These are phyloP conservation scores for Dryas alaskensis DNA, from an alignment of 306 rosid species.

Conservation along the genomic window DNA sequence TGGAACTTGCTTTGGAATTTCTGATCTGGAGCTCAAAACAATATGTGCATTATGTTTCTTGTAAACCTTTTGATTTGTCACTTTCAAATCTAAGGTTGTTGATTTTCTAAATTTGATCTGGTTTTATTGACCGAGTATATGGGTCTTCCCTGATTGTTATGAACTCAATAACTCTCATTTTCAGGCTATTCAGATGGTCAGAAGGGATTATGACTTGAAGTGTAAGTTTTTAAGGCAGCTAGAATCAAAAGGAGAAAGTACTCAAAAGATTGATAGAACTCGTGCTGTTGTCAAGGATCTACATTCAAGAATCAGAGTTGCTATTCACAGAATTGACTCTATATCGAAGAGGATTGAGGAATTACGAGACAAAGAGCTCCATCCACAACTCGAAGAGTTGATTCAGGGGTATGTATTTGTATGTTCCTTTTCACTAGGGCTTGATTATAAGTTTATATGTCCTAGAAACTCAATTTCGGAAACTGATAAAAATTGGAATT, in stretches of 20 bases:
- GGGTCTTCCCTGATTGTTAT: constrained; percentile 6
- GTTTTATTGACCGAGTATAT: not conserved
- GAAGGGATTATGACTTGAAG: constrained; percentile 76
- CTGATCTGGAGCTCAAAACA: not conserved
- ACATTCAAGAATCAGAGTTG: constrained; percentile 84
- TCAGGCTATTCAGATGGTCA: constrained; percentile 83
- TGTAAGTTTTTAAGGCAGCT: constrained; percentile 71
- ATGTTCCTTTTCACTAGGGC: constrained; percentile 12
- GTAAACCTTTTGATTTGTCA: not conserved
- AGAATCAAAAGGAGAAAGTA: constrained; percentile 67
- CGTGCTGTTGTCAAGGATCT: constrained; percentile 88
- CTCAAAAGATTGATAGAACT: constrained; percentile 62
- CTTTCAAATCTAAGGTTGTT: not conserved
- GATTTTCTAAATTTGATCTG: not conserved
- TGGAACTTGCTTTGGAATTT: constrained; percentile 1
- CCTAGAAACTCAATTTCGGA: not conserved
- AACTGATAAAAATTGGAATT: not conserved
- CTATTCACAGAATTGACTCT: constrained; percentile 80
- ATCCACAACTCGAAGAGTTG: constrained; percentile 95
- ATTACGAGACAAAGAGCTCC: constrained; percentile 90
- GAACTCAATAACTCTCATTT: constrained; percentile 8
- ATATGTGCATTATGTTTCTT: not conserved
- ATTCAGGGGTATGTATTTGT: constrained; percentile 65
- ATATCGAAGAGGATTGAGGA: constrained; percentile 92
- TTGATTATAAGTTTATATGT: not conserved